phyloP scores from a whole-genome alignment of 768 basidiomycete genomes.

The Agaricus sinodeliciosus region DNA sequence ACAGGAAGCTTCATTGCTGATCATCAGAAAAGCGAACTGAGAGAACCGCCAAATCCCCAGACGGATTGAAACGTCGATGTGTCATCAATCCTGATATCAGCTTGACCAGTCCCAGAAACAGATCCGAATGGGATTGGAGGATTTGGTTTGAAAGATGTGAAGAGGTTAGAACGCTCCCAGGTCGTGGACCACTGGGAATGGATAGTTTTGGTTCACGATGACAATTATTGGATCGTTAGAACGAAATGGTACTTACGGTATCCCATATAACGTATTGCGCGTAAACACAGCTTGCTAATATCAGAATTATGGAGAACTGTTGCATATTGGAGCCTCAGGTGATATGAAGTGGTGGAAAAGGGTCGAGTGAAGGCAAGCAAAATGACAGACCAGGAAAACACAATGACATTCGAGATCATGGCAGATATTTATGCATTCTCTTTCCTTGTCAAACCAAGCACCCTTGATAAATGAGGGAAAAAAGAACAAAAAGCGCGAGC shows the following conservation, averaged over 20 bases:
- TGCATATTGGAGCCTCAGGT: neutral
- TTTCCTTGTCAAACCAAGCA: too few species aligned
- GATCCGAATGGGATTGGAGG: constrained; percentile 44
- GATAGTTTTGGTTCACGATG: neutral
- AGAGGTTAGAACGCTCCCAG: constrained; percentile 38
- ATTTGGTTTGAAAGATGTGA: constrained; percentile 36
- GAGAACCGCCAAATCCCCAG: constrained; percentile 54
- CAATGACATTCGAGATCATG: too few species aligned
- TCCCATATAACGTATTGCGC: constrained; percentile 45
- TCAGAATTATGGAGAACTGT: neutral
- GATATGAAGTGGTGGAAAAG: too few species aligned
- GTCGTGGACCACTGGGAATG: constrained; percentile 46
- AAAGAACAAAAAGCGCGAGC: too few species aligned
- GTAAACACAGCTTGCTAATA: constrained; percentile 9
- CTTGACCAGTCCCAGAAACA: constrained; percentile 42
- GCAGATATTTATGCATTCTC: too few species aligned
- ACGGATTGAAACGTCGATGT: constrained; percentile 47
- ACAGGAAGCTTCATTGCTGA: neutral
- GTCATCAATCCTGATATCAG: constrained; percentile 55
- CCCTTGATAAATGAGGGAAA: too few species aligned
- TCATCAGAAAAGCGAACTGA: constrained; percentile 35
- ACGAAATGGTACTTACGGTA: constrained; percentile 29
- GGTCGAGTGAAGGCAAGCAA: neutral
- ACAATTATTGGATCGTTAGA: neutral
- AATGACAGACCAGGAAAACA: neutral